These are phyloP conservation scores for Hypomontagnella monticulosa DNA, from an alignment of 495 filamentous ascomycete species.

Conservation along the genomic window DNA sequence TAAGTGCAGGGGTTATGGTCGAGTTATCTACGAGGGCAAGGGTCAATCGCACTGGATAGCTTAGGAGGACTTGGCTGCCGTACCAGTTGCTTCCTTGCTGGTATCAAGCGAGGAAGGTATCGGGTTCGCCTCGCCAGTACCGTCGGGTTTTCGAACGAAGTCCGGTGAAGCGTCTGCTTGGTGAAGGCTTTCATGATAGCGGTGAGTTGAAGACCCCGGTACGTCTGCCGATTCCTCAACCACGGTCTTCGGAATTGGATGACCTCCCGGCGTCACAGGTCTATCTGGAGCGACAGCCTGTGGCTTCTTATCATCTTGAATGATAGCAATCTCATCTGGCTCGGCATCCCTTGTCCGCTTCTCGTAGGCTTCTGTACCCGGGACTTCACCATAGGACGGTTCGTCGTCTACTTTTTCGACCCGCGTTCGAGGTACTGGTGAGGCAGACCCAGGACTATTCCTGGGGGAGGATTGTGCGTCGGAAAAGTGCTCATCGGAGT, in stretches of 20 bases:
- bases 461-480: slow-evolving; percentile 79
- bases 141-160: slow-evolving; percentile 57
- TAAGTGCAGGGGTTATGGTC: slow-evolving; percentile 47
- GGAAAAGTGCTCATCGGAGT: slow-evolving; percentile 89
- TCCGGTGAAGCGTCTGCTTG: slow-evolving; percentile 59
- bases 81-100: slow-evolving; percentile 45
- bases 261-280: slow-evolving; percentile 52
- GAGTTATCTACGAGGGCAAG: slow-evolving; percentile 50
- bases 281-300: slow-evolving; percentile 40
- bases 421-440: slow-evolving; percentile 80
- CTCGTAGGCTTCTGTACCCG: slow-evolving; percentile 81
- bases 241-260: slow-evolving; percentile 59
- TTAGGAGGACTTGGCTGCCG: slow-evolving; percentile 50
- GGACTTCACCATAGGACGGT: slow-evolving; percentile 83
- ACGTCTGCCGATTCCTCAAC: slow-evolving; percentile 59
- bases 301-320: slow-evolving; percentile 58
- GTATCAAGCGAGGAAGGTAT: slow-evolving; percentile 41
- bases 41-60: slow-evolving; percentile 49
- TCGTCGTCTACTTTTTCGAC: slow-evolving; percentile 78
- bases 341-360: slow-evolving; percentile 82
- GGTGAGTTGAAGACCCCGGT: slow-evolving; percentile 52
- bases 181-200: slow-evolving; percentile 50
- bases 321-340: slow-evolving; percentile 73
- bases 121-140: slow-evolving; percentile 45
- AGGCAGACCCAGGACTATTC: slow-evolving; percentile 62